These are phyloP conservation scores for Vanderwaltozyma yarrowii DNA, from an alignment of 805 yeast species.

Conservation along the genomic window DNA sequence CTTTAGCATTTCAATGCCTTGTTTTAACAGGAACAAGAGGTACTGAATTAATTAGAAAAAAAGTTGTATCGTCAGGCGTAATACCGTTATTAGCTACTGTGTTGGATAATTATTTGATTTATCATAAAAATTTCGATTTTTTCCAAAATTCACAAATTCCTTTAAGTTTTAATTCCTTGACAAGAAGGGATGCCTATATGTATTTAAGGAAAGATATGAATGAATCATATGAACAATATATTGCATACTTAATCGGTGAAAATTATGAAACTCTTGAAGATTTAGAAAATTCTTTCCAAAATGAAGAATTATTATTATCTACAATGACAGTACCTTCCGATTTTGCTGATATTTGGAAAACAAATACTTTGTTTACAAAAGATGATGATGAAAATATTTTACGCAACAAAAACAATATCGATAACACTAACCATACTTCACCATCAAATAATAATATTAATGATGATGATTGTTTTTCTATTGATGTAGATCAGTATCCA, in stretches of 20 bases:
- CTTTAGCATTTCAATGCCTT: constrained; percentile 83
- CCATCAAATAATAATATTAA: neutral
- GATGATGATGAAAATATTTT: neutral
- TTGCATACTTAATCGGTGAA: constrained; percentile 1
- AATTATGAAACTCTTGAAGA: constrained; percentile 4
- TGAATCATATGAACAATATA: constrained; percentile 12
- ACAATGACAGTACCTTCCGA: constrained; percentile 14
- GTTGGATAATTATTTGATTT: constrained; percentile 66
- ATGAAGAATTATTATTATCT: constrained; percentile 9
- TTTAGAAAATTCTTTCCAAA: constrained; percentile 4
- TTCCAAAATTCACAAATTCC: constrained; percentile 7
- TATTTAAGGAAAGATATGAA: constrained; percentile 9
- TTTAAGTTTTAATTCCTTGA: constrained; percentile 11
- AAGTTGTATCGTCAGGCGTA: constrained; percentile 86
- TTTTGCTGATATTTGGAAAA: constrained; percentile 18
- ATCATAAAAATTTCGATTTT: constrained; percentile 29
- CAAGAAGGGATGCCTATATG: constrained; percentile 10
- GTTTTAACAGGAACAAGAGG: constrained; percentile 91
- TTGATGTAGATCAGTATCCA: constrained; percentile 14
- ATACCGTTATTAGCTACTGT: constrained; percentile 87
- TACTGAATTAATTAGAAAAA: constrained; percentile 70
- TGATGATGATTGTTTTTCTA: constrained; percentile 7
- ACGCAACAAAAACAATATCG: neutral
- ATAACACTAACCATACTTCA: neutral
- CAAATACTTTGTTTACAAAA: neutral